Conservation (phyloP, 371 early-diverging fungal genomes). For the Syncephalastrum monosporum region DNA sequence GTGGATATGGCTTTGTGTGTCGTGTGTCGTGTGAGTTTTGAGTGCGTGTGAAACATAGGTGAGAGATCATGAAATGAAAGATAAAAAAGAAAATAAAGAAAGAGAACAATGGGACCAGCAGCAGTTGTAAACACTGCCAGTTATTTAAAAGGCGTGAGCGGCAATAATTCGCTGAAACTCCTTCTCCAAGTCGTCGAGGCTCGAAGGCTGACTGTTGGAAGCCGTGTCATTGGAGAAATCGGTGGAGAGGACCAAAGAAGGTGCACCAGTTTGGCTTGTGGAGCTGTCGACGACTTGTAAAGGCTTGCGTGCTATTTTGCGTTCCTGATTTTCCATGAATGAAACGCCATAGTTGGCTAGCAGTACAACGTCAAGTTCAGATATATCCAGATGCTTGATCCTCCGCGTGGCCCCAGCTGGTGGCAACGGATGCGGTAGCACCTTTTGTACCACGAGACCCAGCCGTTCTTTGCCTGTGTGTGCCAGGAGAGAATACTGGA, state of each 20-base stretch:
- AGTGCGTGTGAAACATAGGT: background rate
- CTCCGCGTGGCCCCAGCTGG: constrained; percentile 1
- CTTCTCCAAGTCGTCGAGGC: constrained; percentile 41
- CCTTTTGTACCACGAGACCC: constrained; percentile 12
- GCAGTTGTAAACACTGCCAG: background rate
- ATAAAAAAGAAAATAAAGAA: background rate
- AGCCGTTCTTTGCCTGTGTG: constrained; percentile 1
- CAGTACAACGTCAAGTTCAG: constrained; percentile 16
- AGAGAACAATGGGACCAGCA: background rate
- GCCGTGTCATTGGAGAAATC: background rate
- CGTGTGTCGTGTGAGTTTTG: background rate
- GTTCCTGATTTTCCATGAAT: constrained; percentile 15
- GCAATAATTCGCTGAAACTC: constrained; percentile 42
- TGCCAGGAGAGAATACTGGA: constrained; percentile 32
- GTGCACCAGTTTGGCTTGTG: no score
- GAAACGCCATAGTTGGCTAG: constrained; percentile 12
- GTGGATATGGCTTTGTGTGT: background rate
- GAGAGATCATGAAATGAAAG: background rate
- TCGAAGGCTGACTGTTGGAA: constrained; percentile 18
- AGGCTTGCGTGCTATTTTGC: constrained; percentile 6
- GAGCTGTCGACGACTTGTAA: no score
- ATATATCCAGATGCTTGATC: constrained; percentile 12
- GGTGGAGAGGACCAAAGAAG: background rate
- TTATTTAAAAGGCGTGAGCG: constrained; percentile 22
- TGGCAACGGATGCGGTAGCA: constrained; percentile 6